Evolutionary conservation across 148 eudicot species (phyloP).

Genomic region (Talinum fruticosum): DNA sequence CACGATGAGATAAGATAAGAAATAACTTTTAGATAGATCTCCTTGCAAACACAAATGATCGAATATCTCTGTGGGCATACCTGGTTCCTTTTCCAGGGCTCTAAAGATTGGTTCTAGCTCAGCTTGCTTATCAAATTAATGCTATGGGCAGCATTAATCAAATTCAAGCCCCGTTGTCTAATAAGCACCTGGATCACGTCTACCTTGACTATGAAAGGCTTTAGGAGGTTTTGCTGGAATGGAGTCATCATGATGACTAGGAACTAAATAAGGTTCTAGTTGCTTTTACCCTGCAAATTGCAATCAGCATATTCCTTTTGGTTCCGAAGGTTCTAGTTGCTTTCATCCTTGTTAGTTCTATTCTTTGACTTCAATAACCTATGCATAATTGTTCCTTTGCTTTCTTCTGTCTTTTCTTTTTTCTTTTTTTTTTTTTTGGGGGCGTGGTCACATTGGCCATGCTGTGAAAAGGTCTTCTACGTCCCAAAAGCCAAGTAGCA

Average conservation of each 20-base stretch:
- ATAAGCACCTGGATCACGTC: neutral
- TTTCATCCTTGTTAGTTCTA: neutral
- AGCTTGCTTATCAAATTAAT: neutral
- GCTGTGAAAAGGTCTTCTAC: neutral
- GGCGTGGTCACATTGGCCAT: neutral
- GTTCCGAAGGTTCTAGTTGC: neutral
- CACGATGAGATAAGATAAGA: neutral
- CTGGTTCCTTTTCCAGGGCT: no score
- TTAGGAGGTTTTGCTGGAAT: neutral
- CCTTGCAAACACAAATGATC: neutral
- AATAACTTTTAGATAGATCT: neutral
- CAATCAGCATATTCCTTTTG: no score
- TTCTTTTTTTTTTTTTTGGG: neutral
- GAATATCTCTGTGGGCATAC: neutral
- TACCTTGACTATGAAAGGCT: neutral
- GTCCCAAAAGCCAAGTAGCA: neutral
- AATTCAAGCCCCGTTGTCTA: neutral
- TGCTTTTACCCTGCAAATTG: neutral
- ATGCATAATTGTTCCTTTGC: neutral
- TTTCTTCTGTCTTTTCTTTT: neutral
- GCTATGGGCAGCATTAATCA: neutral
- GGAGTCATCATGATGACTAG: neutral
- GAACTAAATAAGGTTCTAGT: neutral
- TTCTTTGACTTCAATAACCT: no score
- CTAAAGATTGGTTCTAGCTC: no score